These are phyloP conservation scores for Flaveria robusta DNA, from an alignment of 129 eudicot species.

Conservation along the genomic window DNA sequence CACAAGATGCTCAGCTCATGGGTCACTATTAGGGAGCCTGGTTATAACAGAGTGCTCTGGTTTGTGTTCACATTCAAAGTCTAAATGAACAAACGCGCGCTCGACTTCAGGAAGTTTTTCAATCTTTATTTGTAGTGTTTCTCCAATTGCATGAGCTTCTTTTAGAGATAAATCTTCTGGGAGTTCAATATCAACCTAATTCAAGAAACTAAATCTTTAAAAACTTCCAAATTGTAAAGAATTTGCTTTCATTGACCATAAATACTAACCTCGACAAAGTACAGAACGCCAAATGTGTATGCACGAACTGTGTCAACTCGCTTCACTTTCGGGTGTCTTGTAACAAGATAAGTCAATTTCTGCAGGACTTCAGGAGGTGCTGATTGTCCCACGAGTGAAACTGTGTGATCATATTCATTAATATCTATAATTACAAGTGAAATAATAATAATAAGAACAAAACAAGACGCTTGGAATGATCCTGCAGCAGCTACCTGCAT, in stretches of 20 bases:
- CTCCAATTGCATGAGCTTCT: constrained; percentile 88
- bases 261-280: constrained; percentile 81
- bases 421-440: not conserved
- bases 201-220: not conserved
- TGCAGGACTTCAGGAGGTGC: constrained; percentile 95
- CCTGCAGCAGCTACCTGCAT: constrained; percentile 92
- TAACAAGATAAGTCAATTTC: constrained; percentile 80
- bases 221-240: not conserved
- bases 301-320: constrained; percentile 93
- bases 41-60: constrained; percentile 85
- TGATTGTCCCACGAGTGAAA: constrained; percentile 90
- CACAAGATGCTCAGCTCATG: constrained; percentile 36
- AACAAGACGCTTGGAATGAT: constrained; percentile 24
- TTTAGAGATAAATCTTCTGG: constrained; percentile 80
- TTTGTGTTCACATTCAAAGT: constrained; percentile 86
- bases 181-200: constrained; percentile 88
- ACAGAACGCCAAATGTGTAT: constrained; percentile 82
- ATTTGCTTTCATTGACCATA: not conserved
- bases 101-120: constrained; percentile 88
- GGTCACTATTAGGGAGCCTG: constrained; percentile 70
- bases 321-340: constrained; percentile 82
- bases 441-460: too few species aligned
- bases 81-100: constrained; percentile 88
- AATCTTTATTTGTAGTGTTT: constrained; percentile 66
- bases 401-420: constrained; percentile 42